Evolutionary conservation across 2,329 filamentous ascomycete genomes (phyloP), one percentile per base, ranked within the genome.

Genomic region (Fusarium poae): DNA sequence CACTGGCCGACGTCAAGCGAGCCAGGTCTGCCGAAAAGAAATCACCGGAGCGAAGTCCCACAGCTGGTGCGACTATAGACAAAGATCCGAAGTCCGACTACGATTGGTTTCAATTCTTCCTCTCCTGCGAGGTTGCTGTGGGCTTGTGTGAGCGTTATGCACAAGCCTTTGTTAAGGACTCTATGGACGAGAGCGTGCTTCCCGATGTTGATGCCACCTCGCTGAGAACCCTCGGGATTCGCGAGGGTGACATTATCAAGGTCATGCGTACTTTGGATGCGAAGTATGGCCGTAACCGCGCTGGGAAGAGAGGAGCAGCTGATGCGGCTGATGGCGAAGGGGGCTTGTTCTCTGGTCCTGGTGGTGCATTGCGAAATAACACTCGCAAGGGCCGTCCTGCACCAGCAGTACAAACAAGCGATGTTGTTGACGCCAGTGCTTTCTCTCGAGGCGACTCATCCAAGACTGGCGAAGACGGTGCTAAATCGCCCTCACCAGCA

Each of bases 81-180:
- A 81, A 83, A 46, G 78, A 81, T 23, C 83, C 85, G 75, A 91
- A 90, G 78, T 85, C 91, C 1, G 91, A 96, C 48, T 97, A 98
- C 77, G 96, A 99, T 78, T 99, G 96, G 96, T 99, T 99, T 76
- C 94, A 97, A 77, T 98, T 99, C 82, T 99, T 99, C 84, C 83
- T 99, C 40, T 89, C 90, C 67, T 97, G 94, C 77, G 95, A 97
- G 46, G 93, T 98, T 73, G 91, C 94, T 44, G 92, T 95, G 49
- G 93, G 97, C 61, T 90, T 97, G 45, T 99, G 96, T 79, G 95
- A 98, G 80, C 88, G 96, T 56, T 99, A 99, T 76, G 91, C 94
- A 2, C 92, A 94, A 75, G 93, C 93, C 3, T 99, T 99, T 76
- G 80, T 88, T 48, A 91, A 91, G 75, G 96, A 99, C 76, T 96